Percentiles rank a stretch among this genome's conserved stretches.
phyloP scores from a whole-genome alignment of 768 basidiomycete genomes.

The Lentinula raphanica region DNA sequence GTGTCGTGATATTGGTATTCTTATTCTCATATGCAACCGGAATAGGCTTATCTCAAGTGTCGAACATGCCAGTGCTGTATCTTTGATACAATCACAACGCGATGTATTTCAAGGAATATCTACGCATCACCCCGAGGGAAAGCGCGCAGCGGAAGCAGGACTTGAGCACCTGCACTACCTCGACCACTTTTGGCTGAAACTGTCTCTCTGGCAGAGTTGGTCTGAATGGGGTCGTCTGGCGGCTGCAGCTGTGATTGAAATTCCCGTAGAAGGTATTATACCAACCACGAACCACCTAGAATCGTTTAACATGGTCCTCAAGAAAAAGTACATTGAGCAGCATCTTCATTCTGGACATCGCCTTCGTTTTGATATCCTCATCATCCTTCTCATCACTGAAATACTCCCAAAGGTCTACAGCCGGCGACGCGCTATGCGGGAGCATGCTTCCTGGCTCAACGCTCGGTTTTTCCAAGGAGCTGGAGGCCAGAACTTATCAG shows the following conservation, averaged over 20 bases:
- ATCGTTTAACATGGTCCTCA: conserved; percentile 24
- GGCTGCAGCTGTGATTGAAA: conserved; percentile 15
- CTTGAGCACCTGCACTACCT: conserved; percentile 21
- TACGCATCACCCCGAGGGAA: not conserved
- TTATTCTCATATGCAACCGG: not conserved
- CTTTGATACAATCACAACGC: too few relatives aligned
- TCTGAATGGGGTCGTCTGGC: conserved; percentile 18
- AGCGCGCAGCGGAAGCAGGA: conserved; percentile 2
- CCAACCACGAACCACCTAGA: too few relatives aligned
- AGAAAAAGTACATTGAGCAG: conserved; percentile 18
- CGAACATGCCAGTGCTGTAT: not conserved
- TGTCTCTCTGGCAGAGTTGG: conserved; percentile 28
- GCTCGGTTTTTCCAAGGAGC: not conserved
- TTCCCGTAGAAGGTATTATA: conserved; percentile 17
- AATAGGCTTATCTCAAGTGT: not conserved
- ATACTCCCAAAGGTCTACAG: conserved; percentile 8
- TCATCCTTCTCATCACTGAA: conserved; percentile 8
- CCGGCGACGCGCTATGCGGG: not conserved
- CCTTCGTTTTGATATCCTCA: conserved; percentile 24
- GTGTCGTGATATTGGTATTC: conserved; percentile 19
- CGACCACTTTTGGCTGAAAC: conserved; percentile 18
- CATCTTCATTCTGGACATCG: conserved; percentile 19
- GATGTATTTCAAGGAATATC: too few relatives aligned
- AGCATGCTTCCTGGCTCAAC: not conserved
- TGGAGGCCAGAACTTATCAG: not conserved